Base-by-base conservation (phyloP, 306 rosid species). In the Albizia julibrissin region DNA sequence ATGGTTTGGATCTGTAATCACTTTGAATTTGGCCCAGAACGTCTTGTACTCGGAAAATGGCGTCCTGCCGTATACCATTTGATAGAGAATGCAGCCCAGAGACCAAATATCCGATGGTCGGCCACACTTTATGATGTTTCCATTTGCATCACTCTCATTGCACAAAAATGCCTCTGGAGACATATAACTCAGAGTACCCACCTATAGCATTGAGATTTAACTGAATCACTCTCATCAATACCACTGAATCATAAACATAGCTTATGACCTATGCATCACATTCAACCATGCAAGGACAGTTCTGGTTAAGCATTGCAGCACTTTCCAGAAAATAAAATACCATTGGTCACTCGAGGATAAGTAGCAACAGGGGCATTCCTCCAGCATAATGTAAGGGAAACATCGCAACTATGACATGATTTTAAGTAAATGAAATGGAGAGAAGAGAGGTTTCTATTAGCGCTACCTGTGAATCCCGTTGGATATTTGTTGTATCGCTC, bases 101-200 rank as follows among this genome's bases (percentile, higher is more conserved):
- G 98, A 93, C 97, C 98, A 95, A 68, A 93, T 95, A 86, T 95
- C 98, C 26, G 98, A 95, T 49, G 97, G 91, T 73, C 97, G 89
- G 75, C 98, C 98, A 80, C 97, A 93, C 82, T 95, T 95, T 77
- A 95, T 95, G 29, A 87, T 85, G 89, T 91, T 91, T 87, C 97
- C 98, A 19, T 89, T 89, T 9, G 90, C 97, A 86, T 95, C 98
- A 80, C 56, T 88, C 83, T 95, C 97, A 59, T 93, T 95, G 88
- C 98, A 93, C 98, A 95, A 74, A 75, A 95, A 95, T 83, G 98
- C 98, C 85, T 95, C 97, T 3, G 98, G 98, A 75, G 98, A 93
- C 98, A 95, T 94, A 90, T 93, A 95, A 86, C 97, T 95, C 76
- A 95, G 87, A 59, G 98, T 93, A 76, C 98, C 98, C 54, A 91